Evolutionary conservation across 495 filamentous ascomycete genomes (phyloP), one percentile per base, ranked within the genome.

Genomic region (Viridothelium virens): DNA sequence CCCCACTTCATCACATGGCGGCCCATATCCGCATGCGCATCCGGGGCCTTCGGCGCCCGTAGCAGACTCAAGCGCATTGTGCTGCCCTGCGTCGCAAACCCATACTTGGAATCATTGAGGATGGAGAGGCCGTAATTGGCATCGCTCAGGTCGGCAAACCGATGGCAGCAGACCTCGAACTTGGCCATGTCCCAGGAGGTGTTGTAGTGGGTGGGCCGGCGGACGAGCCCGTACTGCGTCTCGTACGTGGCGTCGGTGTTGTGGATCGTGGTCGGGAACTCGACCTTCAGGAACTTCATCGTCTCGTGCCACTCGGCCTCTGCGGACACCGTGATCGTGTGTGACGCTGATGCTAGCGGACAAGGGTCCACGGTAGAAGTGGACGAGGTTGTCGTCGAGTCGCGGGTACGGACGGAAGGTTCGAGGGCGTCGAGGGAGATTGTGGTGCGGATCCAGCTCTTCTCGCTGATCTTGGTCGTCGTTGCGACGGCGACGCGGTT

Each of bases 181-280:
- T 96, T 96, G 71, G 94, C 94, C 93, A 96, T 96, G 70, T 98
- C 94, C 94, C 94, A 98, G 74, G 84, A 89, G 25, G 92, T 96
- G 77, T 96, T 96, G 80, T 94, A 96, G 79, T 96, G 94, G 0
- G 94, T 98, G 9, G 94, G 92, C 48, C 94, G 86, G 68, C 83
- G 82, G 68, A 95, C 84, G 65, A 96, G 85, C 69, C 94, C 95
- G 70, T 90, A 98, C 73, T 96, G 91, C 36, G 92, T 96, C 74
- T 97, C 94, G 72, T 97, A 97, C n/a, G 87, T 90, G 11, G 93
- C 93, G 75, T 96, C 91, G 0, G 91, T 96, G 74, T 93, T 96
- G 67, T 85, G 82, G 63, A 98, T 81, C 76, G 96, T 91, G 47
- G 96, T 92, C 0, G 94, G 94, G 77, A 98, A 97, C 76, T 98